These are phyloP conservation scores for Verticillium nonalfalfae DNA, from an alignment of 2,329 filamentous ascomycete genomes.

Conservation along the genomic window DNA sequence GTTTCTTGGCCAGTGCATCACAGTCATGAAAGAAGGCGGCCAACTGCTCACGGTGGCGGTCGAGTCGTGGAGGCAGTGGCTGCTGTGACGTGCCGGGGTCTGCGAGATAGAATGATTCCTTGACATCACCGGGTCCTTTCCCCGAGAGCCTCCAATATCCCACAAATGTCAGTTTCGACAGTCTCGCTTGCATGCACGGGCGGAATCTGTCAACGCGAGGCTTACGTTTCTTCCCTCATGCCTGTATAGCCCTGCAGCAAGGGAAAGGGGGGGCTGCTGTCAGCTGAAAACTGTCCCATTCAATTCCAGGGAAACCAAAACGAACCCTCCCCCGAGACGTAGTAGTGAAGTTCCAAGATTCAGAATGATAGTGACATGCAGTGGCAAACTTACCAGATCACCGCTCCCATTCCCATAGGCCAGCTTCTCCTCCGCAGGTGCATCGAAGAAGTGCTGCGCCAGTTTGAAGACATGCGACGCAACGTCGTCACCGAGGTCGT, in stretches of 20 bases:
- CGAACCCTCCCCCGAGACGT: neutral
- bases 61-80: conserved; percentile 5
- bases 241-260: conserved; percentile 11
- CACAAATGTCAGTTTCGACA: neutral
- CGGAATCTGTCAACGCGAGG: neutral
- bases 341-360: neutral
- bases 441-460: conserved; percentile 7
- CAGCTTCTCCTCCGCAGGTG: conserved; percentile 3
- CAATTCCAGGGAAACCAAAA: neutral
- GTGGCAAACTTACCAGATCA: conserved; percentile 6
- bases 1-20: conserved; percentile 4
- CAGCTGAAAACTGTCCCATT: neutral
- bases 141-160: conserved; percentile 6
- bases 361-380: too few relatives aligned
- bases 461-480: conserved; percentile 7
- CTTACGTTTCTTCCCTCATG: conserved; percentile 11
- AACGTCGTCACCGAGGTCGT: conserved; percentile 7
- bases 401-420: conserved; percentile 8
- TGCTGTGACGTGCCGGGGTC: conserved; percentile 6
- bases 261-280: neutral
- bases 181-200: too few relatives aligned
- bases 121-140: conserved; percentile 9
- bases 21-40: conserved; percentile 6
- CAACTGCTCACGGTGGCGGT: conserved; percentile 1
- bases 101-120: conserved; percentile 11